Base-by-base conservation (phyloP, 257 asterid species). In the Forsythia viridissima region DNA sequence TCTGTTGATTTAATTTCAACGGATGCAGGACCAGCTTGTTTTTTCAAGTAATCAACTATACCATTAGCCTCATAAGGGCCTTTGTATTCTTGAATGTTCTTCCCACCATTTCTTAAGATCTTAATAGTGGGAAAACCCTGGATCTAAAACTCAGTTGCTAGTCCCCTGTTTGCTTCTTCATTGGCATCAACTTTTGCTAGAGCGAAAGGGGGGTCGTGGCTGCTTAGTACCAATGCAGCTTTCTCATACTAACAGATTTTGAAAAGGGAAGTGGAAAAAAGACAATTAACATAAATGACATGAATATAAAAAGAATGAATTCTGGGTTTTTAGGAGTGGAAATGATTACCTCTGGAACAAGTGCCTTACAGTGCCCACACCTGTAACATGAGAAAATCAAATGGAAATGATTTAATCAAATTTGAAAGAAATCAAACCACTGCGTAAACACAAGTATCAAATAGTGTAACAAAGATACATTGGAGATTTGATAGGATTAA, bases 331-430 rank as follows among this genome's bases (percentile, higher is more conserved):
- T 37, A 73, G 57, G 46, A 46, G 65, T 36, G 75, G 36, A 66
- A 65, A 59, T 39, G 40, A 8, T 76, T 85, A 95, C 99, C 99
- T 95, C 99, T 4, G 99, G 99, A 30, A 96, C 97, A 46, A 95
- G 97, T 51, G 90, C 73, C 88, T 91, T 85, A 78, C 99, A 95
- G 76, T 92, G 97, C 2, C 99, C 99, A 82, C 99, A 95, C 99
- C 99, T 95, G 91, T 82, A 51, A 68, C 75, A 87, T 44, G 21
- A 24, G 36, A 38, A 38, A 74, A 71, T 6, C 9, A 18, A 57
- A 6, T 1, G 20, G 20, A 52, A 52, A 52, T 15, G 9, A 13
- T 46, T 44, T 44, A 44, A 44, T 44, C 52, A 44, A 44, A 44
- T 44, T 44, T 44, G 52, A 44, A 44, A 44, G 52, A 44, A 44